These are phyloP conservation scores for Maudiozyma turicensis DNA, from an alignment of 805 yeast species.

Conservation along the genomic window DNA sequence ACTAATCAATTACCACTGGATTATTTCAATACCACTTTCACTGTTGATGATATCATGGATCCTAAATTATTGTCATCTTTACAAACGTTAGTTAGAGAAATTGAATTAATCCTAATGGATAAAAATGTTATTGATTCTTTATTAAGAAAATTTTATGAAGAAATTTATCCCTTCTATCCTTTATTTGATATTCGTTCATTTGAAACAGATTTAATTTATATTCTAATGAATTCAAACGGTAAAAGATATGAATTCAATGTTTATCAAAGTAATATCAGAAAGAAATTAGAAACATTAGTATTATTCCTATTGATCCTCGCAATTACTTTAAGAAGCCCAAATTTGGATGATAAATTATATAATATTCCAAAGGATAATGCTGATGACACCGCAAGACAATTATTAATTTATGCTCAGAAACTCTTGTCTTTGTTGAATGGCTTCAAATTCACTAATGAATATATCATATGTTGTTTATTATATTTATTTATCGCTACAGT, in stretches of 20 bases:
- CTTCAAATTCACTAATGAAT: slow-evolving; percentile 11
- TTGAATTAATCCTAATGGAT: slow-evolving; percentile 7
- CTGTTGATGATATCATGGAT: slow-evolving; percentile 10
- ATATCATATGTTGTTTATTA: slow-evolving; percentile 7
- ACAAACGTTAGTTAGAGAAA: slow-evolving; percentile 7
- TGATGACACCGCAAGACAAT: slow-evolving; percentile 5
- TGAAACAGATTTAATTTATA: slow-evolving; percentile 3
- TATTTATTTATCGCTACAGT: slow-evolving; percentile 8
- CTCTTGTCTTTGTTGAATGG: slow-evolving; percentile 9
- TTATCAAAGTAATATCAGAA: slow-evolving; percentile 1
- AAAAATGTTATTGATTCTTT: slow-evolving; percentile 5
- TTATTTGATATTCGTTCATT: slow-evolving; percentile 10
- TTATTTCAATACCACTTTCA: slow-evolving; percentile 9
- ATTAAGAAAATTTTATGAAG: slow-evolving; percentile 11
- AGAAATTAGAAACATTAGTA: slow-evolving; percentile 6
- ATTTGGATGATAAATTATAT: neutral
- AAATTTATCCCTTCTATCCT: slow-evolving; percentile 18
- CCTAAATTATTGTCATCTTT: slow-evolving; percentile 5
- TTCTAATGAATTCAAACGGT: neutral
- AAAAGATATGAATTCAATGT: slow-evolving; percentile 6
- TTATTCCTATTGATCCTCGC: slow-evolving; percentile 5
- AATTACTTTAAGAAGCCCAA: slow-evolving; percentile 3
- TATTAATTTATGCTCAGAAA: slow-evolving; percentile 6
- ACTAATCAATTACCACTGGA: slow-evolving; percentile 9
- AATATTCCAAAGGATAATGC: neutral